phyloP scores from a whole-genome alignment of 2,329 filamentous ascomycete species.

The Colletotrichum sp. region DNA sequence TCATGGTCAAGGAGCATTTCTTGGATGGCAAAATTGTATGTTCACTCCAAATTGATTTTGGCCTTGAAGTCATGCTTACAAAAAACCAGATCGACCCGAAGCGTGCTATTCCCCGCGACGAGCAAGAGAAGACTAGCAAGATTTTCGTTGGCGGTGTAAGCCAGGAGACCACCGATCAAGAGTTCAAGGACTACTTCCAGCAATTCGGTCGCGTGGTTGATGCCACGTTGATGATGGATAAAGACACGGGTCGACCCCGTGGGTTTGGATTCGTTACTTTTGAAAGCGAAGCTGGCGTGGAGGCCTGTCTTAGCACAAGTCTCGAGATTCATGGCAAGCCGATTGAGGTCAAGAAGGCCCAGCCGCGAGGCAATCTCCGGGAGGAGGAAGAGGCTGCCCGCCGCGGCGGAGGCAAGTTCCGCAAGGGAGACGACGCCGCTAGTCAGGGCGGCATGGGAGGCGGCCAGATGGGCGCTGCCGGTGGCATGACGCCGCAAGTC shows the following conservation, averaged over 20 bases:
- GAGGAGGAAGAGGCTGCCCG: slow-evolving; percentile 82
- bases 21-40: slow-evolving; percentile 97
- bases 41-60: slow-evolving; percentile 16
- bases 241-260: slow-evolving; percentile 94
- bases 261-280: slow-evolving; percentile 99
- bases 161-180: slow-evolving; percentile 94
- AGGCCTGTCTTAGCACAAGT: slow-evolving; percentile 83
- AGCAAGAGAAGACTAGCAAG: slow-evolving; percentile 98
- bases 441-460: slow-evolving; percentile 36
- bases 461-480: slow-evolving; percentile 46
- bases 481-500: slow-evolving; percentile 90
- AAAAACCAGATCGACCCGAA: slow-evolving; percentile 88
- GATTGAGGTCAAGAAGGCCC: slow-evolving; percentile 98
- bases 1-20: slow-evolving; percentile 99
- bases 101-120: slow-evolving; percentile 93
- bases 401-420: slow-evolving; percentile 61
- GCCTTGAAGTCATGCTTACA: neutral
- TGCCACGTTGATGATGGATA: slow-evolving; percentile 99
- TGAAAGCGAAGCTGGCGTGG: slow-evolving; percentile 93
- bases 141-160: slow-evolving; percentile 98
- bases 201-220: slow-evolving; percentile 96
- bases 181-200: slow-evolving; percentile 96
- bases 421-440: slow-evolving; percentile 56
- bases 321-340: slow-evolving; percentile 94
- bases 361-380: slow-evolving; percentile 91